Conservation (phyloP, 345 rosid genomes). For the Populus alba region DNA sequence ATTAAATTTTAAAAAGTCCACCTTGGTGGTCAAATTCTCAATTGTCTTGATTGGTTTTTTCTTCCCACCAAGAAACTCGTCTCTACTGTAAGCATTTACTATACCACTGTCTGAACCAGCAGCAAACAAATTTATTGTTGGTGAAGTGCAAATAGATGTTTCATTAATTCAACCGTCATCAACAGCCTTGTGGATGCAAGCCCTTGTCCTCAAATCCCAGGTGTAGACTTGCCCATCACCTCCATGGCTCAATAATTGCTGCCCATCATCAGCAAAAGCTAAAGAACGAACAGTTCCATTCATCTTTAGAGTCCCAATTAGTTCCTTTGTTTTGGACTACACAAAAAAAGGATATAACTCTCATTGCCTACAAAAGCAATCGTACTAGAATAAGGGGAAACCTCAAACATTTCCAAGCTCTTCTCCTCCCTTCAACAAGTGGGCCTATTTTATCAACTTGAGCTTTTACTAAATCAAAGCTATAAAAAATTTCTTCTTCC, state of each 20-base stretch:
- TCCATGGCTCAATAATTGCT: slow-evolving; percentile 72
- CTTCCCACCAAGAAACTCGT: slow-evolving; percentile 75
- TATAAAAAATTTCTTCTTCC: slow-evolving; percentile 94
- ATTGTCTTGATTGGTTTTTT: slow-evolving; percentile 70
- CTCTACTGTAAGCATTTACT: slow-evolving; percentile 80
- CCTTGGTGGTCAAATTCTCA: slow-evolving; percentile 75
- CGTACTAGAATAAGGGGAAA: slow-evolving; percentile 70
- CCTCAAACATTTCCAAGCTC: slow-evolving; percentile 89
- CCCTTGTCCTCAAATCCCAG: slow-evolving; percentile 87
- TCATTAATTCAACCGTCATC: slow-evolving; percentile 87
- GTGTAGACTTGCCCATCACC: slow-evolving; percentile 88
- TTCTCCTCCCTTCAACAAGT: slow-evolving; percentile 88
- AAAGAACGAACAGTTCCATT: slow-evolving; percentile 76
- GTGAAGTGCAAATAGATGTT: slow-evolving; percentile 64
- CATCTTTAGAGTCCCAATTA: slow-evolving; percentile 86
- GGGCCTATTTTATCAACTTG: slow-evolving; percentile 80
- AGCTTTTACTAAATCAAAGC: slow-evolving; percentile 81
- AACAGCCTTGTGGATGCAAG: slow-evolving; percentile 72
- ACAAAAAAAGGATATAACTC: slow-evolving; percentile 81
- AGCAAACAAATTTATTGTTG: slow-evolving; percentile 59
- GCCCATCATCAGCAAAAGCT: slow-evolving; percentile 69
- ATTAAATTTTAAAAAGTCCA: slow-evolving; percentile 79
- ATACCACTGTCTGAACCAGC: slow-evolving; percentile 86
- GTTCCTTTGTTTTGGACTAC: slow-evolving; percentile 74
- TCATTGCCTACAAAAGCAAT: slow-evolving; percentile 88